Evolutionary conservation across 2,329 filamentous ascomycete genomes (phyloP).

Genomic region (Aspergillus sp.): DNA sequence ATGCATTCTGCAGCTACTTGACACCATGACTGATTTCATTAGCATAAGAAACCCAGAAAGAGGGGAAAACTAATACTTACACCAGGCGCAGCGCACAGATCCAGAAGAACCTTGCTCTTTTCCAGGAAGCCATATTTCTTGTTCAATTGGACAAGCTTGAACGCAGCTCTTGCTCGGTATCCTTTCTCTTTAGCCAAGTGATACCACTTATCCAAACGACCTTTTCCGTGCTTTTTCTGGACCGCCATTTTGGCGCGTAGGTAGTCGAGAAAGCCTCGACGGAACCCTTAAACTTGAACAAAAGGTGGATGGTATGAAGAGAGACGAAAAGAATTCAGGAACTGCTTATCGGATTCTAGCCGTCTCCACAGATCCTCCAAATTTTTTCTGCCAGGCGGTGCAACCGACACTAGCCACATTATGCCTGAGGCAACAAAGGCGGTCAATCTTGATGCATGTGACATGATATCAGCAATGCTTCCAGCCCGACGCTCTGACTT

Average conservation of each 20-base stretch:
- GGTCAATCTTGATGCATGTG: constrained; percentile 23
- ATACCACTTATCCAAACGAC: constrained; percentile 98
- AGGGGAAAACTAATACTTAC: constrained; percentile 43
- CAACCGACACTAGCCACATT: constrained; percentile 7
- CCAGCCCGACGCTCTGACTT: constrained; percentile 1
- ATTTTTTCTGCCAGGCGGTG: constrained; percentile 13
- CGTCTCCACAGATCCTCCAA: constrained; percentile 4
- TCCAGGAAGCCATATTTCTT: constrained; percentile 99
- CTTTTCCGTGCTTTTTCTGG: constrained; percentile 98
- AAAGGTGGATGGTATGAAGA: constrained; percentile 9
- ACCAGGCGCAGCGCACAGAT: constrained; percentile 95
- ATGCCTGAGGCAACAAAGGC: constrained; percentile 20
- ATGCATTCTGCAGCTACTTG: constrained; percentile 94
- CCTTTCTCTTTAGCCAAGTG: constrained; percentile 98
- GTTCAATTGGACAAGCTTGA: constrained; percentile 97
- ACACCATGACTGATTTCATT: constrained; percentile 66
- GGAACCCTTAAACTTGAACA: constrained; percentile 11
- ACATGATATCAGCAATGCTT: constrained; percentile 25
- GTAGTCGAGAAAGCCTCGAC: constrained; percentile 20
- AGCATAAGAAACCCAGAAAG: constrained; percentile 12
- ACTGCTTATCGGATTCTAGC: constrained; percentile 18
- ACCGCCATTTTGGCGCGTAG: constrained; percentile 64
- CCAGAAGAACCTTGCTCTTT: constrained; percentile 90
- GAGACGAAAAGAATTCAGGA: constrained; percentile 17
- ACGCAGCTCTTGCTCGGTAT: constrained; percentile 89